phyloP scores from a whole-genome alignment of 176 grass and related monocot genomes.

The Dendrocalamus sinicus region DNA sequence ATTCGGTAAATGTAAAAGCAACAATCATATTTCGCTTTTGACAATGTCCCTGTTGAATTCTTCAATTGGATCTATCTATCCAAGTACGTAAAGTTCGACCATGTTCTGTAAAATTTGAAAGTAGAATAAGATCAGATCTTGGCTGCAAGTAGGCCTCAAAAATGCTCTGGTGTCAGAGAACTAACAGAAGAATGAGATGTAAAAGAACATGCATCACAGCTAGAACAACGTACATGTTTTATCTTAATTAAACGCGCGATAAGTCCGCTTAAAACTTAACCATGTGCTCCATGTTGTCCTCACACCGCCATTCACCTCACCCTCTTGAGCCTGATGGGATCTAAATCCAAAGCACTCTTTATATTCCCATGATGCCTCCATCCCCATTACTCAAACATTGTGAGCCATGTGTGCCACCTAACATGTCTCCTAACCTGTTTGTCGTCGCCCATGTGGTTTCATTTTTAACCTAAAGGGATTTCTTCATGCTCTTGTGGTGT shows the following conservation, averaged over 20 bases:
- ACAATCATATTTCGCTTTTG: slow-evolving; percentile 53
- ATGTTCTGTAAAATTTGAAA: slow-evolving; percentile 44
- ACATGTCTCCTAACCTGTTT: slow-evolving; percentile 61
- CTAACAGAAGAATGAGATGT: slow-evolving; percentile 74
- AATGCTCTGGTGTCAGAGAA: slow-evolving; percentile 65
- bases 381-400: slow-evolving; percentile 56
- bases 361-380: slow-evolving; percentile 74
- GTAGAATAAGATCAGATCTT: slow-evolving; percentile 52
- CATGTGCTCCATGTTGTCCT: slow-evolving; percentile 65
- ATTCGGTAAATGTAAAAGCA: slow-evolving; percentile 56
- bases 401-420: slow-evolving; percentile 74
- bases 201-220: slow-evolving; percentile 87
- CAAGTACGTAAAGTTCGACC: slow-evolving; percentile 40
- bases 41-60: slow-evolving; percentile 41
- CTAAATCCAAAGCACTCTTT: slow-evolving; percentile 60
- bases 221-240: slow-evolving; percentile 56
- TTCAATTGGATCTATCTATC: slow-evolving; percentile 58
- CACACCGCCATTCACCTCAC: slow-evolving; percentile 32
- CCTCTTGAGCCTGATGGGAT: slow-evolving; percentile 65
- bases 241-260: slow-evolving; percentile 51
- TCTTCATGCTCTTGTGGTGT: slow-evolving; percentile 37
- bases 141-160: slow-evolving; percentile 51
- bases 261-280: slow-evolving; percentile 51
- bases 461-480: slow-evolving; percentile 48
- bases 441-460: slow-evolving; percentile 45